A percentile compares a stretch with the other conserved stretches of the same genome.
Conservation (phyloP, 306 rosid species). For the Arachis stenosperma region DNA sequence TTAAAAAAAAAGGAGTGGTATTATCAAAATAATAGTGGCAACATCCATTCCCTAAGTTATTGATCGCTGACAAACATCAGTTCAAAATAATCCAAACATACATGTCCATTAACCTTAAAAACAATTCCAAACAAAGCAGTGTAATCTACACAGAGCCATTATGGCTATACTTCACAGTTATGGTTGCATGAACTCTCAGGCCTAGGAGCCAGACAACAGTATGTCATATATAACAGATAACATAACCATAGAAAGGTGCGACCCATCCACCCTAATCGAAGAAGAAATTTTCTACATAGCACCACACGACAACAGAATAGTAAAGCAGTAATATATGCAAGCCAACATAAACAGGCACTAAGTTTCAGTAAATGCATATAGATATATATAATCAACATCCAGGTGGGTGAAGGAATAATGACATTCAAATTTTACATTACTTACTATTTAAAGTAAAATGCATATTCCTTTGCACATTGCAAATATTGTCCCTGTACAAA, state of each 20-base stretch:
- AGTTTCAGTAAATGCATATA: conserved; percentile 11
- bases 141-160: not conserved
- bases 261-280: conserved; percentile 10
- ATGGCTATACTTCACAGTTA: conserved; percentile 9
- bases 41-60: too few species aligned
- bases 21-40: too few species aligned
- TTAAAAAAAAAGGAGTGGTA: too few species aligned
- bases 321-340: conserved; percentile 12
- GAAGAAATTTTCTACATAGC: conserved; percentile 7
- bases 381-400: not conserved
- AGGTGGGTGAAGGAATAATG: conserved; percentile 3
- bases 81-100: not conserved
- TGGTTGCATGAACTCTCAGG: conserved; percentile 17
- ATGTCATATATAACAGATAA: conserved; percentile 28
- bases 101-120: not conserved
- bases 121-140: not conserved
- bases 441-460: conserved; percentile 83
- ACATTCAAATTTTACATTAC: conserved; percentile 39
- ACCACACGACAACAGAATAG: not conserved
- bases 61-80: not conserved
- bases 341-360: conserved; percentile 16
- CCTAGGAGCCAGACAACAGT: conserved; percentile 18
- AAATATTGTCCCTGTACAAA: conserved; percentile 80
- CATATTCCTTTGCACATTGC: conserved; percentile 83
- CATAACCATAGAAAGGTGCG: not conserved